Base-by-base conservation (phyloP, 495 filamentous ascomycete genomes). In the Penicilliopsis zonata region DNA sequence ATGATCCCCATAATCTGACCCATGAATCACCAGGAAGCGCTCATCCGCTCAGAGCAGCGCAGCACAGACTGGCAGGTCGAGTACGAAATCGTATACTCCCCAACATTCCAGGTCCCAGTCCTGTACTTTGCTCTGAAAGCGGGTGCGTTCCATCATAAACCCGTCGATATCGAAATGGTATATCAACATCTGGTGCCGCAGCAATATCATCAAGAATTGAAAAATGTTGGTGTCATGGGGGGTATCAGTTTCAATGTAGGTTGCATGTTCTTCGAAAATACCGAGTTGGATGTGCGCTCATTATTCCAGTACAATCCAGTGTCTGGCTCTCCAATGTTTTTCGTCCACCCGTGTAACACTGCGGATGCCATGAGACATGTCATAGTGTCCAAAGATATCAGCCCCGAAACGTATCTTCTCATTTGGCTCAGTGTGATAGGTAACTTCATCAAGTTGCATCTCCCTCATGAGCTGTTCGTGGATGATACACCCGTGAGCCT, bases 281-380 rank as follows among this genome's bases (percentile, higher is more conserved):
- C 18, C 25, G 30, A 28, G 28, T 18, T 32, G 29, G 34, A 28
- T 41, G 49, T 52, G 40, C 50, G 46, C 57, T 74, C 58, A 62
- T 57, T 38, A 59, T 63, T 46, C 38, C 53, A 86, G 83, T 74
- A 87, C 57, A 82, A 90, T 66, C 85, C 85, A 28, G 55, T 76
- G 26, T 80, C 74, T 35, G 78, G 75, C 35, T 46, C 76, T 29
- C 83, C 84, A 28, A 64, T 72, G 30, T 86, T 81, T 47, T 90
- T 86, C 58, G 61, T 90, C 43, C 85, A 93, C 56, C 85, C 85
- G 14, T 93, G 85, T 63, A 72, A 81, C 49, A 78, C 84, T n/a
- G 77, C 76, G 34, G 79, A 85, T 40, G 80, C 78, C 30, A 79
- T 93, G 72, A 48, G 47, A 35, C 46, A 51, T 26, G 46, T 72